Conservation (phyloP, 1,284 basidiomycete species). For the Pyrrhoderma noxium region DNA sequence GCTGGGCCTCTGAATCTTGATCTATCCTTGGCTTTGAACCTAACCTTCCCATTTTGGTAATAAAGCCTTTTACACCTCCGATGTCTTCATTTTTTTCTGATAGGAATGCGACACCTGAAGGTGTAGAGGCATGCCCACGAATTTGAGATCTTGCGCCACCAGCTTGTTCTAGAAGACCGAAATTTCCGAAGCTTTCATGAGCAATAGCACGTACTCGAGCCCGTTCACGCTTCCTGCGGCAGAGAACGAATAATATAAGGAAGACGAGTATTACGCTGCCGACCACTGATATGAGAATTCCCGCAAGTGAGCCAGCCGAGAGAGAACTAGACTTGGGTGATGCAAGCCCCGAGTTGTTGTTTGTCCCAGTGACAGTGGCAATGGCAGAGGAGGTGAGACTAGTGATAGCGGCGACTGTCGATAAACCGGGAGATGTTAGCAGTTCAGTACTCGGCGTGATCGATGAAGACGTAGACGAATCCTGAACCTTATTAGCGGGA, state of each 20-base stretch:
- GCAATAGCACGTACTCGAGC: neutral
- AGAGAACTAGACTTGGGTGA: neutral
- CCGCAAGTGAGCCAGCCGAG: slow-evolving; percentile 1
- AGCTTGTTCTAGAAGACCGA: neutral
- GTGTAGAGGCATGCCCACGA: slow-evolving; percentile 8
- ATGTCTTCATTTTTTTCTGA: neutral
- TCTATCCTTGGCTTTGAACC: no score
- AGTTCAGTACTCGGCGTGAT: no score
- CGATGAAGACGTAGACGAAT: no score
- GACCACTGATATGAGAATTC: slow-evolving; percentile 3
- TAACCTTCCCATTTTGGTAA: neutral
- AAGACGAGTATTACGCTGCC: slow-evolving; percentile 3
- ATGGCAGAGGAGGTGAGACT: no score
- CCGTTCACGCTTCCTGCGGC: slow-evolving; percentile 2
- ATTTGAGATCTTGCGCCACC: neutral
- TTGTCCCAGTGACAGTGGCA: neutral
- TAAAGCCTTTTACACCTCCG: no score
- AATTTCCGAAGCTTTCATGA: slow-evolving; percentile 11
- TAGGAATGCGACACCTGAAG: slow-evolving; percentile 10
- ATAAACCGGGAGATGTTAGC: no score
- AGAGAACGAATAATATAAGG: slow-evolving; percentile 5
- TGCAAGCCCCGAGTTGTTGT: neutral
- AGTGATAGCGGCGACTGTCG: no score
- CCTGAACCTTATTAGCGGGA: no score
- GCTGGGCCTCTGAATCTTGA: no score